Evolutionary conservation across 371 early-diverging fungal species (phyloP).

Genomic region (Mortierella sp.): DNA sequence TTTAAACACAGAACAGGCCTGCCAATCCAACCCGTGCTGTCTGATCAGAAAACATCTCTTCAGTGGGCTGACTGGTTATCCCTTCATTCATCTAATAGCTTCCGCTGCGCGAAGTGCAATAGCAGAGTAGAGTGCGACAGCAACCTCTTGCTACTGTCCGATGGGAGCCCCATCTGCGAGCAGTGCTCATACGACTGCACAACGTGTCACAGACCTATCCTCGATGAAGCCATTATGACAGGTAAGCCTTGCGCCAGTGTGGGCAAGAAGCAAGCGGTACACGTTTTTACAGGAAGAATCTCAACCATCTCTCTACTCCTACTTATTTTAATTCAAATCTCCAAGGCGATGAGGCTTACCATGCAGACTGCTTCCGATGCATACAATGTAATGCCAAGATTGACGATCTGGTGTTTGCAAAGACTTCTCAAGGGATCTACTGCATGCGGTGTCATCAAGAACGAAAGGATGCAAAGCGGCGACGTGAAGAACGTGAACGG

Average conservation of each 20-base stretch:
- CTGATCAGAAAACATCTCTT: no score
- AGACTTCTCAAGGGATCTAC: conserved; percentile 75
- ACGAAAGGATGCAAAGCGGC: conserved; percentile 53
- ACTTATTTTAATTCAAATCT: not conserved
- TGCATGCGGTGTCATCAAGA: conserved; percentile 62
- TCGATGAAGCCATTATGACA: conserved; percentile 92
- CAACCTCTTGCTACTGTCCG: conserved; percentile 80
- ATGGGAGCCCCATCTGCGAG: conserved; percentile 88
- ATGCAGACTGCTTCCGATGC: conserved; percentile 88
- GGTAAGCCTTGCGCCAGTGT: conserved; percentile 49
- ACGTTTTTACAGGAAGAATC: not conserved
- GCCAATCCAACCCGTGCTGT: no score
- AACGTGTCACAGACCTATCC: conserved; percentile 82
- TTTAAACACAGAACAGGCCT: not conserved
- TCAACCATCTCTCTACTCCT: not conserved
- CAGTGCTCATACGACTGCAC: conserved; percentile 90
- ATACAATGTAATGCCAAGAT: conserved; percentile 79
- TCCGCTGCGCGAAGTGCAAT: conserved; percentile 83
- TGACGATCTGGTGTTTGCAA: conserved; percentile 84
- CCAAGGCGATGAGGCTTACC: conserved; percentile 85
- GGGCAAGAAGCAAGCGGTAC: no score
- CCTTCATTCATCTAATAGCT: conserved; percentile 58
- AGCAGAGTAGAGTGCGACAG: conserved; percentile 84
- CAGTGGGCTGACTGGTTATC: no score
- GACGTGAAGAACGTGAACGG: conserved; percentile 42